Base-by-base conservation (phyloP, 805 yeast genomes). In the Blastobotrys attinorum region DNA sequence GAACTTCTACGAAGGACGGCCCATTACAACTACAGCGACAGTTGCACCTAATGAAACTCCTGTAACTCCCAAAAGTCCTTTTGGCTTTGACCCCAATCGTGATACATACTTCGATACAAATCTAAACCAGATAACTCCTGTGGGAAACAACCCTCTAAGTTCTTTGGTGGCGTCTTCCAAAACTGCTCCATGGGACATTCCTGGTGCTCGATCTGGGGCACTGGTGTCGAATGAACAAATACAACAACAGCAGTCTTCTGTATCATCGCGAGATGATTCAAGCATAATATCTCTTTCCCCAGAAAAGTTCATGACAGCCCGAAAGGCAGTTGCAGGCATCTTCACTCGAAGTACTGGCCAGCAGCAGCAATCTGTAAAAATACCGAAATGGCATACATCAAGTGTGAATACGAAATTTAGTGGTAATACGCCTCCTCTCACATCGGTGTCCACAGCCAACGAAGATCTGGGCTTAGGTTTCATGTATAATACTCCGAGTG, bases 251-350 rank as follows among this genome's bases (percentile, higher is more conserved):
- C 20, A 27, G 18, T 50, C 54, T 18, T 49, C 50, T 6, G 20
- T 31, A 4, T 45, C 52, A 7, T 48, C 39, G 50, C 57, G 3
- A 62, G 61, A 40, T 57, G 72, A 8, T 75, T 79, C 0, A 61
- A 73, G 42, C 71, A 72, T 52, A 15, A 27, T 49, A 68, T 77
- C 4, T 75, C 77, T 3, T 70, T 72, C 50, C 15, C 54, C 54
- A 3, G 56, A 52, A 34, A 49, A 47, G 41, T 47, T 47, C 23
- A 13, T 35, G 15, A 27, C 31, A 4, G 43, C 46, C 16, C 37
- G 39, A 20, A 32, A 33, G 18, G 42, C 45, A 33, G 40, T 46
- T 10, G 36, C 50, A 3, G 45, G 47, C 17, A 25, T 45, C 10
- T 35, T 47, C 21, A 40, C 47, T 4, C 31, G 41, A 15, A 13